Percentiles rank a stretch among this genome's conserved stretches.
These are phyloP conservation scores for Solanum lycopersicoides DNA, from an alignment of 257 asterid species.

Conservation along the genomic window DNA sequence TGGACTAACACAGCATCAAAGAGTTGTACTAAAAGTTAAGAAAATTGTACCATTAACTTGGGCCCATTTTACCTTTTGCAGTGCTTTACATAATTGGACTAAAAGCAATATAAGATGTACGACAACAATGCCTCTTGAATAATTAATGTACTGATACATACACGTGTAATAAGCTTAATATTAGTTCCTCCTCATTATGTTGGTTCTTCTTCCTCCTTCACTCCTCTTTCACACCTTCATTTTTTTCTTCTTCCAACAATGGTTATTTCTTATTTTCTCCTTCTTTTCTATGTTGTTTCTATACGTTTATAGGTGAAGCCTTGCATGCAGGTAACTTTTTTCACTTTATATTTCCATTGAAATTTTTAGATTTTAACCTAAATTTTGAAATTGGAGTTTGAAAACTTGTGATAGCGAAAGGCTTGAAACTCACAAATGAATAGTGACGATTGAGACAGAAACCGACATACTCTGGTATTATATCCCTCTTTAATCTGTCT, in stretches of 20 bases:
- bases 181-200: not conserved
- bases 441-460: too few species aligned
- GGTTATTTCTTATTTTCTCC: not conserved
- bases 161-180: not conserved
- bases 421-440: not conserved
- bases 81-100: too few species aligned
- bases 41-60: too few species aligned
- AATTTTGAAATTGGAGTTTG: too few species aligned
- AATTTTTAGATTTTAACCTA: not conserved
- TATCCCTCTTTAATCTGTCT: too few species aligned
- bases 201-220: not conserved
- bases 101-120: not conserved
- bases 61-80: too few species aligned
- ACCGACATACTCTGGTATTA: too few species aligned
- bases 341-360: not conserved
- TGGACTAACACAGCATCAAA: too few species aligned
- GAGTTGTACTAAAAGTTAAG: too few species aligned
- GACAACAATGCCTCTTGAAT: not conserved
- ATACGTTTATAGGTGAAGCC: not conserved
- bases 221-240: not conserved
- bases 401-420: too few species aligned
- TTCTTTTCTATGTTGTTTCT: not conserved
- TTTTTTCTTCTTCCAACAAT: not conserved
- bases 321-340: not conserved
- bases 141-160: not conserved